Conservation (phyloP, 257 asterid species). For the Cynanchum wilfordii region DNA sequence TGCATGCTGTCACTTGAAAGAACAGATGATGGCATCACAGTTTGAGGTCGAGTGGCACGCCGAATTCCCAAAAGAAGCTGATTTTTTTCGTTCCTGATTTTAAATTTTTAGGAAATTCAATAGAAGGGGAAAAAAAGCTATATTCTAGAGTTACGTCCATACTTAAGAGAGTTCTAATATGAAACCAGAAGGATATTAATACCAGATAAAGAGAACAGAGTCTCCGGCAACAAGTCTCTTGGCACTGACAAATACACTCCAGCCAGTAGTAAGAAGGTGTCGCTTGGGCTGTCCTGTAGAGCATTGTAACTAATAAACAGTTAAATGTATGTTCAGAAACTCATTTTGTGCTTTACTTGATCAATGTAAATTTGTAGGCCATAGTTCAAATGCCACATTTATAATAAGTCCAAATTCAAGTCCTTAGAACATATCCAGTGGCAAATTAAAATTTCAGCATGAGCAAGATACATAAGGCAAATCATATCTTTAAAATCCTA, state of each 20-base stretch:
- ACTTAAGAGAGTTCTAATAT: background rate
- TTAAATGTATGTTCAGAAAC: background rate
- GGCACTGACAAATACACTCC: constrained; percentile 54
- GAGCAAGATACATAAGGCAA: background rate
- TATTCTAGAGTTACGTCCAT: background rate
- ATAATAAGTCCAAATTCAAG: background rate
- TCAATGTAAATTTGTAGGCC: background rate
- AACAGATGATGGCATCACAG: constrained; percentile 98
- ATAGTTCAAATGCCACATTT: background rate
- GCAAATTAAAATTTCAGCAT: background rate
- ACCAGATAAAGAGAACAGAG: constrained; percentile 60
- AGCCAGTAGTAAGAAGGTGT: constrained; percentile 54
- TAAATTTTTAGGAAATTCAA: constrained; percentile 10
- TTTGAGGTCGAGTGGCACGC: constrained; percentile 87
- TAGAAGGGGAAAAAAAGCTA: background rate
- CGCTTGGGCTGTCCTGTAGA: constrained; percentile 54
- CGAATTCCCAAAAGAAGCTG: constrained; percentile 95
- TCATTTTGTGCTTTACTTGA: background rate
- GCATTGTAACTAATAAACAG: constrained; percentile 3
- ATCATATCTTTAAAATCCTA: background rate
- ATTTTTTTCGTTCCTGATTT: constrained; percentile 80
- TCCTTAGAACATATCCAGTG: background rate
- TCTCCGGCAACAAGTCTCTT: constrained; percentile 57
- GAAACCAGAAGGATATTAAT: constrained; percentile 12
- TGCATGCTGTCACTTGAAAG: constrained; percentile 99